Base-by-base conservation (phyloP, 2,329 filamentous ascomycete genomes). In the Aspergillus sp. region DNA sequence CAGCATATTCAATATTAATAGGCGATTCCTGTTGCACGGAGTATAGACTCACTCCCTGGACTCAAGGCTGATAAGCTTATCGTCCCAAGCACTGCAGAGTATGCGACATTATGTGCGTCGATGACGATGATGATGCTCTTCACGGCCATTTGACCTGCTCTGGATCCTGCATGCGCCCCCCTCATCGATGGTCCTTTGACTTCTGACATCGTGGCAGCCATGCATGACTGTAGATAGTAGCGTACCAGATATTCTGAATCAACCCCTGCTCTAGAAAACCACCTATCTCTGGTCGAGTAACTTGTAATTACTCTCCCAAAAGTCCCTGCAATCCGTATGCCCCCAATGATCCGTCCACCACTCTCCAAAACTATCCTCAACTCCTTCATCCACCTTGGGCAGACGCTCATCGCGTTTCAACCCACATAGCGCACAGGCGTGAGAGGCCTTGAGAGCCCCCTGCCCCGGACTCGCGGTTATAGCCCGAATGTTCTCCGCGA, bases 311-410 rank as follows among this genome's bases (percentile, higher is more conserved):
- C 84, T 75, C 49, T 84, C 71, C 91, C 91, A 97, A 61, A 95
- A 95, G 52, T 85, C 84, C 63, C 80, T 80, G 68, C 91, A 97
- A 19, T 80, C 79, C 51, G 80, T 73, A 67, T 90, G 86, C 0
- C 85, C 88, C 85, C 88, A 90, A 64, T 91, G 84, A 41, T 96
- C 89, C 38, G 85, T 75, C 91, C 91, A 97, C 88, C 89, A 97
- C 71, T 97, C 91, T 8, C 88, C 89, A 73, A 96, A 96, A 64
- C 86, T 89, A 65, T 97, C 91, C 58, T 91, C 83, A 6, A 94
- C 81, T 28, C 83, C 76, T 44, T 82, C 72, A 59, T 94, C 89
- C 32, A 93, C 78, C 60, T 83, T 88, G 19, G 72, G 66, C 7
- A 96, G 75, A 43, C 91, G 78, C 69, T 97, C 91, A 36, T 95